These are phyloP conservation scores for Aureobasidium sp. DNA, from an alignment of 2,329 filamentous ascomycete species.

Conservation along the genomic window DNA sequence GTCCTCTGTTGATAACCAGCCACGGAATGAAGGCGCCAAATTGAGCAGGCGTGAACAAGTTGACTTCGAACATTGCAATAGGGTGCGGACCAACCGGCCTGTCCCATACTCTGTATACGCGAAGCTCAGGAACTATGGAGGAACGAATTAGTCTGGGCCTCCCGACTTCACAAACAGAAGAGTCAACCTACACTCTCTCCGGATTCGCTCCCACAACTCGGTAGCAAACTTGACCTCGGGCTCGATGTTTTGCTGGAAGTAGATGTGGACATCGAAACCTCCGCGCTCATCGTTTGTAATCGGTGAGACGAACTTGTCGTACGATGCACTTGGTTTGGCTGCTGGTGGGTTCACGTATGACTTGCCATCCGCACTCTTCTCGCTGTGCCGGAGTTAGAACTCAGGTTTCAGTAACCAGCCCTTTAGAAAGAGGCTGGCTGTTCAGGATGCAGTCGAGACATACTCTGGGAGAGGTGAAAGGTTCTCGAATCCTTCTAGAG, in stretches of 20 bases:
- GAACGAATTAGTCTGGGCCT: neutral
- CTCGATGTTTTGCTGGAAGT: constrained; percentile 58
- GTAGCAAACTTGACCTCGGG: constrained; percentile 58
- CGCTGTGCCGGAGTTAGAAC: constrained; percentile 29
- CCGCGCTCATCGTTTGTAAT: constrained; percentile 57
- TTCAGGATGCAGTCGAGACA: neutral
- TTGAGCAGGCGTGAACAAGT: constrained; percentile 71
- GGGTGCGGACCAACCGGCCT: constrained; percentile 72
- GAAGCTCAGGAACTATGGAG: constrained; percentile 64
- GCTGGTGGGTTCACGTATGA: constrained; percentile 60
- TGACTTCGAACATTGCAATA: constrained; percentile 86
- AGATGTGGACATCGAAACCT: constrained; percentile 82
- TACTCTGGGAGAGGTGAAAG: constrained; percentile 38
- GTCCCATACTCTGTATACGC: constrained; percentile 73
- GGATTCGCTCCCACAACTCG: constrained; percentile 67
- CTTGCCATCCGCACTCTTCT: constrained; percentile 64
- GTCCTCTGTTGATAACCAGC: constrained; percentile 73
- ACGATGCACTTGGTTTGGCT: constrained; percentile 53
- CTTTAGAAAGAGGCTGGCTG: neutral
- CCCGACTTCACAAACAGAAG: neutral
- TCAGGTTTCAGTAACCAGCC: too few species aligned
- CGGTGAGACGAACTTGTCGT: constrained; percentile 59
- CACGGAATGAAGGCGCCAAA: constrained; percentile 85
- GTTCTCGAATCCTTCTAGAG: constrained; percentile 43
- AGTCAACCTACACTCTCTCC: constrained; percentile 60